Percentiles rank a stretch among this genome's conserved stretches.
These are phyloP conservation scores for Coemansia asiatica DNA, from an alignment of 192 early-diverging fungal species.

Conservation along the genomic window DNA sequence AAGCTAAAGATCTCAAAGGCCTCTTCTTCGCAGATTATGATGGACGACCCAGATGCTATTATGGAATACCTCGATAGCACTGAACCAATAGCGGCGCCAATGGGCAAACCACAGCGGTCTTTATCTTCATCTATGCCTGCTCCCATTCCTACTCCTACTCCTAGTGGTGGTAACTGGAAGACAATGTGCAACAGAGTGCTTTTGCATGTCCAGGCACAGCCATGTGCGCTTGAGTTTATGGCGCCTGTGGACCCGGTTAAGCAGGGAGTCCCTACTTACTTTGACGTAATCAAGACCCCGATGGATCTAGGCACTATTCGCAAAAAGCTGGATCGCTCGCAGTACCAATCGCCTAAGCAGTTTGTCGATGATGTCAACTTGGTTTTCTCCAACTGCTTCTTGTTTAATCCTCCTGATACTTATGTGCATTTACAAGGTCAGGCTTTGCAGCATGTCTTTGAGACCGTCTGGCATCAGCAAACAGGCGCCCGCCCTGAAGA, in stretches of 20 bases:
- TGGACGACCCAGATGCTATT: slow-evolving; percentile 7
- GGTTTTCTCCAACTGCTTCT: slow-evolving; percentile 68
- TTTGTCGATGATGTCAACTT: slow-evolving; percentile 61
- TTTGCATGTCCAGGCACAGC: slow-evolving; percentile 55
- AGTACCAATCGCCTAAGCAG: slow-evolving; percentile 54
- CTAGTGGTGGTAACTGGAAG: slow-evolving; percentile 28
- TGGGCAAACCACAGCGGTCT: background rate
- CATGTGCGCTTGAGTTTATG: slow-evolving; percentile 62
- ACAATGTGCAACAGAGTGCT: slow-evolving; percentile 27
- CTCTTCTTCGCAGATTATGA: background rate
- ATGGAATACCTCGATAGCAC: background rate
- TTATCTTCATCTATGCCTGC: background rate
- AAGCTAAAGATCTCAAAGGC: slow-evolving; percentile 10
- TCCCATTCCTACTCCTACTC: slow-evolving; percentile 3
- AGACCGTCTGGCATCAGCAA: slow-evolving; percentile 37
- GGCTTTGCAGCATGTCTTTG: slow-evolving; percentile 55
- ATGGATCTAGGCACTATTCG: slow-evolving; percentile 74
- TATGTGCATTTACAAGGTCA: slow-evolving; percentile 59
- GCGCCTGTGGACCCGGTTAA: slow-evolving; percentile 67
- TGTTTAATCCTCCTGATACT: slow-evolving; percentile 58
- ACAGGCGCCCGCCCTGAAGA: background rate
- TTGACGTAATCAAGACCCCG: slow-evolving; percentile 63
- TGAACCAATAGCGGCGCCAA: background rate
- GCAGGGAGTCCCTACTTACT: slow-evolving; percentile 64
- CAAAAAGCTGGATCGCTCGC: slow-evolving; percentile 58